Percentiles rank a stretch among this genome's conserved stretches.
Evolutionary conservation across 2,329 filamentous ascomycete species (phyloP).

Genomic region (Beauveria brongniartii): DNA sequence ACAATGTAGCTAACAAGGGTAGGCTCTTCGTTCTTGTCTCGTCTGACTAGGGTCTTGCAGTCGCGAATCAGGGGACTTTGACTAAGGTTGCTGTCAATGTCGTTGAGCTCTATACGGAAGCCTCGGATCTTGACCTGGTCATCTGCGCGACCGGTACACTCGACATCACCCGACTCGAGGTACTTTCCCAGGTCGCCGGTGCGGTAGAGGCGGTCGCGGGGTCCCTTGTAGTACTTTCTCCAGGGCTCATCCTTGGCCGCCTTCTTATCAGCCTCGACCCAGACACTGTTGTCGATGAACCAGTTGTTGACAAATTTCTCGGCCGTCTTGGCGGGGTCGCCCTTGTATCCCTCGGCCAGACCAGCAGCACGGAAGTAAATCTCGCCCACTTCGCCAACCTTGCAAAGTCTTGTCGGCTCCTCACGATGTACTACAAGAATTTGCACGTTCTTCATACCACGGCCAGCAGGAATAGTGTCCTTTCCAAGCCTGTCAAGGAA

Average conservation of each 20-base stretch:
- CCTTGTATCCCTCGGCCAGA: conserved; percentile 69
- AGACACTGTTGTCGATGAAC: conserved; percentile 70
- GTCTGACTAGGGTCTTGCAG: conserved; percentile 69
- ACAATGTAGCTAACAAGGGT: conserved; percentile 87
- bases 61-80: conserved; percentile 70
- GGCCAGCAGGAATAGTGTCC: conserved; percentile 75
- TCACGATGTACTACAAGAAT: conserved; percentile 72
- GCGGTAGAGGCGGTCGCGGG: conserved; percentile 77
- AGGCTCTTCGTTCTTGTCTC: conserved; percentile 48
- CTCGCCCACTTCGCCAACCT: conserved; percentile 75
- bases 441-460: conserved; percentile 84
- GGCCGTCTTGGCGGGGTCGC: conserved; percentile 47
- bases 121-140: conserved; percentile 93
- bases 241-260: conserved; percentile 57
- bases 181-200: conserved; percentile 82
- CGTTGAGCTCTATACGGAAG: conserved; percentile 88
- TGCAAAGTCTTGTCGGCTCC: conserved; percentile 60
- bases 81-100: conserved; percentile 80
- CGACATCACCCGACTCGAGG: conserved; percentile 57
- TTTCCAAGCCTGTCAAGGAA: conserved; percentile 31
- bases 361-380: conserved; percentile 77
- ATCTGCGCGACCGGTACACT: conserved; percentile 70
- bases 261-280: conserved; percentile 56
- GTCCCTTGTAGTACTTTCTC: conserved; percentile 70
- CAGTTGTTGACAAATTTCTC: conserved; percentile 79